These are phyloP conservation scores for Shiraia sp. DNA, from an alignment of 2,329 filamentous ascomycete genomes.

Conservation along the genomic window DNA sequence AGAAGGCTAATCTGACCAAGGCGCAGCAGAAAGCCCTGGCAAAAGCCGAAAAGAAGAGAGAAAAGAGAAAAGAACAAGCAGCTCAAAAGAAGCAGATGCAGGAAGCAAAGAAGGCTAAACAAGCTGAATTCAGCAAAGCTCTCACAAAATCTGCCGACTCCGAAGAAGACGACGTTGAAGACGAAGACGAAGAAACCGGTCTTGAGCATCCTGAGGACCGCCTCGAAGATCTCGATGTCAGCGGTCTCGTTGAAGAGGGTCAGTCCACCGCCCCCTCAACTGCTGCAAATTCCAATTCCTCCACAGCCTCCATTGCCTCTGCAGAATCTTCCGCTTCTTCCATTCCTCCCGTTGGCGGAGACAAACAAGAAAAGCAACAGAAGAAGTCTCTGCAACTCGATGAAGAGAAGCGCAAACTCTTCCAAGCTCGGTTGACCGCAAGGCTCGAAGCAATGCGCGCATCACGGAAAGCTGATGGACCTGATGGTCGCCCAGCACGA, in stretches of 20 bases:
- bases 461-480: slow-evolving; percentile 82
- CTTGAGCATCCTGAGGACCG: slow-evolving; percentile 34
- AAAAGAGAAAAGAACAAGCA: slow-evolving; percentile 52
- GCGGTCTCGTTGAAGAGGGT: slow-evolving; percentile 42
- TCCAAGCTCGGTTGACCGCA: slow-evolving; percentile 78
- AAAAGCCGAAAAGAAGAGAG: slow-evolving; percentile 51
- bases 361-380: slow-evolving; percentile 30
- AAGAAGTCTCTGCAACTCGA: slow-evolving; percentile 38
- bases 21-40: slow-evolving; percentile 45
- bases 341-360: slow-evolving; percentile 40
- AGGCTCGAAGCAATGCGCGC: slow-evolving; percentile 84
- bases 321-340: slow-evolving; percentile 55
- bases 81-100: slow-evolving; percentile 46
- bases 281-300: slow-evolving; percentile 41
- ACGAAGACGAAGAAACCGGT: slow-evolving; percentile 27
- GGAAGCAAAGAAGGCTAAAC: slow-evolving; percentile 31
- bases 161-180: slow-evolving; percentile 29
- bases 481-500: slow-evolving; percentile 78
- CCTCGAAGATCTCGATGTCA: slow-evolving; percentile 42
- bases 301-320: slow-evolving; percentile 46
- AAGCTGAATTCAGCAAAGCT: slow-evolving; percentile 33
- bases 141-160: slow-evolving; percentile 24
- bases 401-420: slow-evolving; percentile 66
- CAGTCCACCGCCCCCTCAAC: slow-evolving; percentile 40
- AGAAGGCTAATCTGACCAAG: slow-evolving; percentile 45